Evolutionary conservation across 129 eudicot genomes (phyloP).

Genomic region (Daucus carota): DNA sequence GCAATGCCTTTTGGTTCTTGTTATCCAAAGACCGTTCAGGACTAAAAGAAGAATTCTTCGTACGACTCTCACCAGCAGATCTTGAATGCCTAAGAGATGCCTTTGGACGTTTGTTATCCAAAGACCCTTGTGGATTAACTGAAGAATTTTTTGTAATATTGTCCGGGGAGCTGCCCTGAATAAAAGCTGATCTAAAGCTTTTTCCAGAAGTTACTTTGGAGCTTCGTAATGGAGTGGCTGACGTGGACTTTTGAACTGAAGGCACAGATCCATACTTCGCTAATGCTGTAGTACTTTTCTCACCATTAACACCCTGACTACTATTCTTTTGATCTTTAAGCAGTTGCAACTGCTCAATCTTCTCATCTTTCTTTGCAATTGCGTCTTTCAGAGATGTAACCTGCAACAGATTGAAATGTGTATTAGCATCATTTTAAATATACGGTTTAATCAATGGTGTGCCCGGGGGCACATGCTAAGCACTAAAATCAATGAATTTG

Average conservation of each 20-base stretch:
- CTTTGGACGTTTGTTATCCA: slow-evolving; percentile 17
- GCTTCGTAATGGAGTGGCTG: slow-evolving; percentile 17
- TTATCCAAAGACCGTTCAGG: slow-evolving; percentile 12
- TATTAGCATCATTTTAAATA: not conserved
- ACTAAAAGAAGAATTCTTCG: slow-evolving; percentile 19
- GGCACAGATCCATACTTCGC: slow-evolving; percentile 38
- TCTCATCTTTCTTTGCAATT: slow-evolving; percentile 76
- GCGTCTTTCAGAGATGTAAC: slow-evolving; percentile 62
- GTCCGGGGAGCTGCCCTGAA: slow-evolving; percentile 22
- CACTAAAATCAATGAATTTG: too few relatives aligned
- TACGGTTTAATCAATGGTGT: too few relatives aligned
- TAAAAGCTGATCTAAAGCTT: slow-evolving; percentile 20
- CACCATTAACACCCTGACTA: slow-evolving; percentile 15
- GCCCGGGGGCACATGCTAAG: too few relatives aligned
- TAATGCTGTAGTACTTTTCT: slow-evolving; percentile 28
- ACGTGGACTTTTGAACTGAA: slow-evolving; percentile 17
- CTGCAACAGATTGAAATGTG: slow-evolving; percentile 22
- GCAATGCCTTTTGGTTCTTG: slow-evolving; percentile 23
- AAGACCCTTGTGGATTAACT: slow-evolving; percentile 17
- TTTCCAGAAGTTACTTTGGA: slow-evolving; percentile 12
- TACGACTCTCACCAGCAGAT: slow-evolving; percentile 18
- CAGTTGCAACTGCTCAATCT: slow-evolving; percentile 57
- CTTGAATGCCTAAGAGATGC: slow-evolving; percentile 21
- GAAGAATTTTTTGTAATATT: slow-evolving; percentile 18
- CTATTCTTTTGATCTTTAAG: slow-evolving; percentile 33